Evolutionary conservation across 106 monocot species (phyloP), one percentile per base, ranked within the genome.

Genomic region (Phalaenopsis aphrodite): DNA sequence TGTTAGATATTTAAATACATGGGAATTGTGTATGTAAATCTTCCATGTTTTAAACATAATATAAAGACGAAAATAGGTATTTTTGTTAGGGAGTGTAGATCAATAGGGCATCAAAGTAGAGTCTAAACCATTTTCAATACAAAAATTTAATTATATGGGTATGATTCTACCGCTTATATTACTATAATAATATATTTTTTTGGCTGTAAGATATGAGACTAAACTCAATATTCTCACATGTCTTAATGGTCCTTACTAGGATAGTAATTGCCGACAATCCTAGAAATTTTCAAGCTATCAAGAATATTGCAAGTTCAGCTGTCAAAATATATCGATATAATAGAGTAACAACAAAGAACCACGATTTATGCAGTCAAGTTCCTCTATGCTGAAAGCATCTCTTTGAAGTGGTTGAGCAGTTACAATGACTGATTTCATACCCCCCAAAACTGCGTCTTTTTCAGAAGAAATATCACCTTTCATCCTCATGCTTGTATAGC

Each of bases 291-390:
- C 96, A 93, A 79, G 93, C 82, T 81, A 96, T 96, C 1, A 86
- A 85, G 86, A 83, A 96, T 79, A 91, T 91, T 61, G 94, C 87
- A 61, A 96, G 90, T 80, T 93, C 96, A 87, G 93, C 96, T 96
- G 76, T 75, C 52, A 84, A 36, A 74, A 56, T 17, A 56, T 43
- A 78, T 21, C 77, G 21, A 45, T 68, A 64, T 30, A 16, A 69
- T 55, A 64, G 23, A 76, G 16, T 49, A 36, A 37, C 65, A 15
- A 10, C 30, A 30, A 30, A 30, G 30, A 30, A 0, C 30, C 30
- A 30, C 30, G 24, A 84, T 96, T 96, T 55, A 93, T 93, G 87
- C 93, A 96, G 75, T 93, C 95, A 66, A 96, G 93, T 74, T 95
- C 95, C 43, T 93, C 95, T 3, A 73, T 91, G 38, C 65, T 71